Evolutionary conservation across 345 rosid species (phyloP).

Genomic region (Citrus maxima): DNA sequence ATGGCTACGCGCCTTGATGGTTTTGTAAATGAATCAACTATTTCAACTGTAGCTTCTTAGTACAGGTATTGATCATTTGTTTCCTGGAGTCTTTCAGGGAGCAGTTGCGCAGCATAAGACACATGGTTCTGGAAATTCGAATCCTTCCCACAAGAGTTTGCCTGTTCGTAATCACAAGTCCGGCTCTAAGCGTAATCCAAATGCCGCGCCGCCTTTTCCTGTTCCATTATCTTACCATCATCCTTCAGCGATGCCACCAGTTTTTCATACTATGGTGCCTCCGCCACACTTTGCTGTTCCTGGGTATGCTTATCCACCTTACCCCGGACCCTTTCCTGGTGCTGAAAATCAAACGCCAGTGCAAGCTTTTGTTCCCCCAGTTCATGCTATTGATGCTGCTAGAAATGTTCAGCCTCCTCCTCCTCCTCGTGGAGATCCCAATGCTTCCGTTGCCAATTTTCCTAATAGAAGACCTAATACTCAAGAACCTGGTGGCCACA

Average conservation of each 20-base stretch:
- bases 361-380: slow-evolving; percentile 57
- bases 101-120: slow-evolving; percentile 51
- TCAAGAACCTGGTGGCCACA: slow-evolving; percentile 45
- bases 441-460: slow-evolving; percentile 36
- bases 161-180: slow-evolving; percentile 57
- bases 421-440: slow-evolving; percentile 63
- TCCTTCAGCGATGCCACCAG: slow-evolving; percentile 33
- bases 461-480: slow-evolving; percentile 46
- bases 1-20: neutral
- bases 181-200: slow-evolving; percentile 58
- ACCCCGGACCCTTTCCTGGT: slow-evolving; percentile 58
- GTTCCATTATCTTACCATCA: slow-evolving; percentile 54
- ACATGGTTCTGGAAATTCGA: slow-evolving; percentile 51
- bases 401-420: slow-evolving; percentile 48
- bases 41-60: neutral
- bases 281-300: slow-evolving; percentile 63
- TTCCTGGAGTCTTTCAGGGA: slow-evolving; percentile 41
- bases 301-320: slow-evolving; percentile 58
- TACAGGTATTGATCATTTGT: neutral
- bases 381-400: slow-evolving; percentile 29
- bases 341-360: slow-evolving; percentile 54
- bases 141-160: slow-evolving; percentile 47
- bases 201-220: slow-evolving; percentile 55
- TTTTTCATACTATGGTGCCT: slow-evolving; percentile 59
- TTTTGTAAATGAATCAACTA: neutral